phyloP scores from a whole-genome alignment of 257 asterid genomes.

The Solanum verrucosum region DNA sequence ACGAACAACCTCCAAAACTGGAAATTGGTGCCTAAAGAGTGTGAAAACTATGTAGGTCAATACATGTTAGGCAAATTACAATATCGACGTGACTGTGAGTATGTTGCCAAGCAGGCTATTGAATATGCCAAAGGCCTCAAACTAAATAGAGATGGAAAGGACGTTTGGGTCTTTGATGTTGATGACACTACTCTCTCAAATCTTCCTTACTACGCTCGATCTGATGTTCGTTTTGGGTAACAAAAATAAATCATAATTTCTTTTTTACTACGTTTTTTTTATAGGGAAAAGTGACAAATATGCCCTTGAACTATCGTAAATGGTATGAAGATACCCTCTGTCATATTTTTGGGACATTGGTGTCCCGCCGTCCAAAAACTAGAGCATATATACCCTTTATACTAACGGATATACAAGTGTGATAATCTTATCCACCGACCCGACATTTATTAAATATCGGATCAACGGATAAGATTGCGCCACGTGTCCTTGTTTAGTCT shows the following conservation, averaged over 20 bases:
- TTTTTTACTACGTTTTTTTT: background rate
- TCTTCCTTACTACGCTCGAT: conserved; percentile 25
- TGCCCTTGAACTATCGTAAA: too few species aligned
- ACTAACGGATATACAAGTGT: too few species aligned
- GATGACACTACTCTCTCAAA: conserved; percentile 45
- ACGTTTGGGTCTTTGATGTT: conserved; percentile 38
- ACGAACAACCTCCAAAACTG: conserved; percentile 35
- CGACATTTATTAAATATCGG: too few species aligned
- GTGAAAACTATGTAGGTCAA: conserved; percentile 44
- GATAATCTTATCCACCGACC: too few species aligned
- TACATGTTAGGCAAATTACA: conserved; percentile 50
- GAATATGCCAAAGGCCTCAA: conserved; percentile 24
- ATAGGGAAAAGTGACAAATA: too few species aligned
- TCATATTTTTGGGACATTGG: too few species aligned
- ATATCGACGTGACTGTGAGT: conserved; percentile 36
- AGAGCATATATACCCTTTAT: too few species aligned
- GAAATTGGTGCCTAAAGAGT: conserved; percentile 31
- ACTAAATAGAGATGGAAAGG: conserved; percentile 25
- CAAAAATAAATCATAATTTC: background rate
- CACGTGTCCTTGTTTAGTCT: too few species aligned
- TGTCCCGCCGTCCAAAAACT: fast-evolving
- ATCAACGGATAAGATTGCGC: too few species aligned
- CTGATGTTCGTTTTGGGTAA: conserved; percentile 38
- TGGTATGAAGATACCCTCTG: too few species aligned
- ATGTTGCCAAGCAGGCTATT: conserved; percentile 34